A percentile compares a stretch with the other conserved stretches of the same genome.
Evolutionary conservation across 225 moss, liverwort and hornwort species (phyloP).

Genomic region (Polytrichum commune): DNA sequence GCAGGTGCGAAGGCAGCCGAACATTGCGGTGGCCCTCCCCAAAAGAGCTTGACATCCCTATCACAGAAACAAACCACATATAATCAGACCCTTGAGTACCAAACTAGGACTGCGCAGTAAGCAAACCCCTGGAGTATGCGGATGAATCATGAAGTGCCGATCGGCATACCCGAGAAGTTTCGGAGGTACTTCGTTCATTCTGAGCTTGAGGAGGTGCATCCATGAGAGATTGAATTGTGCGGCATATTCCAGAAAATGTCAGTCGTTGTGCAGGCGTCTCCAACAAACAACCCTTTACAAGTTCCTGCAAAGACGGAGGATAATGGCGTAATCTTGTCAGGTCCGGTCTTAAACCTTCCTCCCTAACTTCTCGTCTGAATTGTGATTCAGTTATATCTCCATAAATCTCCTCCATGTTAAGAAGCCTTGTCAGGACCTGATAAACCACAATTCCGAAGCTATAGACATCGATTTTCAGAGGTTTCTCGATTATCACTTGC

Average conservation of each 20-base stretch:
- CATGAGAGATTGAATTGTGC: neutral
- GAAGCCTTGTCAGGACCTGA: constrained; percentile 9
- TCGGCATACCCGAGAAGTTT: too few relatives aligned
- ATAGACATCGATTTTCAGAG: constrained; percentile 17
- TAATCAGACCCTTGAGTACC: too few relatives aligned
- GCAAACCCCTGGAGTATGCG: too few relatives aligned
- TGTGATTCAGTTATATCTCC: neutral
- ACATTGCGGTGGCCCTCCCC: too few relatives aligned
- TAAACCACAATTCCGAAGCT: constrained; percentile 19
- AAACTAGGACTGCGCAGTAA: too few relatives aligned
- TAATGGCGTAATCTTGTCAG: neutral
- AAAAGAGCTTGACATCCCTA: too few relatives aligned
- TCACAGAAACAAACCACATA: too few relatives aligned
- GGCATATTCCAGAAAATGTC: constrained; percentile 2
- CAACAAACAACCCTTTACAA: neutral
- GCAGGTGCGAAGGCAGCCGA: too few relatives aligned
- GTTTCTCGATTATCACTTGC: neutral
- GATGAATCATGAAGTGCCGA: too few relatives aligned
- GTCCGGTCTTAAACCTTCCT: neutral
- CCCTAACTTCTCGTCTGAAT: neutral
- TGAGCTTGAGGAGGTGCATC: neutral
- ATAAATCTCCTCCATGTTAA: neutral
- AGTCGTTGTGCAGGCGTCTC: neutral
- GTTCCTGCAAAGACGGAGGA: neutral
- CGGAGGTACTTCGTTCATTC: neutral